Evolutionary conservation across 192 early-diverging fungal species (phyloP), one percentile per base, ranked within the genome.

Genomic region (Gonapodya prolifera): DNA sequence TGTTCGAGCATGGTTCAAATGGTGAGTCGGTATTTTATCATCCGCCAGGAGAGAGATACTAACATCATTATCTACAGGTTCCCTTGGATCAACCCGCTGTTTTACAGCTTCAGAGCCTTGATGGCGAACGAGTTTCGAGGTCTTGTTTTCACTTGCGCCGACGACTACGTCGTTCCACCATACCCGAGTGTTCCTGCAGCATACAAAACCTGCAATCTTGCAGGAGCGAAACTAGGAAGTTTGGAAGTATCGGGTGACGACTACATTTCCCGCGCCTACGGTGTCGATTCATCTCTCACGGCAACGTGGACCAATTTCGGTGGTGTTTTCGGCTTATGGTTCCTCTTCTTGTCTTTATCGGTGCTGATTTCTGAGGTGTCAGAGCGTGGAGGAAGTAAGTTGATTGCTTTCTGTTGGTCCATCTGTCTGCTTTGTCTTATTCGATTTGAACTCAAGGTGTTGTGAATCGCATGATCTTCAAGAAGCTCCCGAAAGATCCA

Each of bases 101-200:
- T 85, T 0, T 91, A 90, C 70, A 87, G 81, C 1, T 86, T 89
- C 77, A 61, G 8, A 61, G 45, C 45, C 23, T 77, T 91, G 0
- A 80, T 91, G 35, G 83, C 86, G 32, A 90, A 91, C 77, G 89
- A 91, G 79, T 86, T 91, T 80, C 76, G 76, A 0, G 91, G 89
- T 1, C 77, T 88, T 61, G 45, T 18, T 2, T 1, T 33, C 35
- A 77, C 29, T 13, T 73, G 71, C 31, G 71, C 16, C 16, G 71
- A 32, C 29, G 18, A 2, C 8, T 73, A 2, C 16, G 45, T 61
- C 45, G 18, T 73, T 8, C 71, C 71, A 18, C 71, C 71, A 8
- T 73, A 30, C 29, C 71, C 71, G 2, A 32, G 29, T 32, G 71
- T 73, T 32, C 8, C 18, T 32, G 71, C 16, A 2, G 71, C 18